These are phyloP conservation scores for Saussurea involucrata DNA, from an alignment of 129 eudicot genomes.

Conservation along the genomic window DNA sequence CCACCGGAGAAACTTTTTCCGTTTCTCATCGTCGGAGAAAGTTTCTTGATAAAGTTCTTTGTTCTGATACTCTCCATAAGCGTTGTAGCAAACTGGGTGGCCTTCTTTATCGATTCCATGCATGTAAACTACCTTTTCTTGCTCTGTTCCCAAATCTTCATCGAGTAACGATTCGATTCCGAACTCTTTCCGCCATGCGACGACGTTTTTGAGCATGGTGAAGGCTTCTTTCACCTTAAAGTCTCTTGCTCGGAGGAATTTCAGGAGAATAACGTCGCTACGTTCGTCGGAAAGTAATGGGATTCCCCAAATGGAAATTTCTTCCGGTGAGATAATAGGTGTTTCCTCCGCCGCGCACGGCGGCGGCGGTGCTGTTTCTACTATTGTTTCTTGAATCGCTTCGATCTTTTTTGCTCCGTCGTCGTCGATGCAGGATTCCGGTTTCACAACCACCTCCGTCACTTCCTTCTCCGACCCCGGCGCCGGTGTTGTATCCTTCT, in stretches of 20 bases:
- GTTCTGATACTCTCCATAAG: slow-evolving; percentile 63
- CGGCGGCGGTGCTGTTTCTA: slow-evolving; percentile 19
- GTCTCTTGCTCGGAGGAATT: slow-evolving; percentile 75
- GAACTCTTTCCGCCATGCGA: slow-evolving; percentile 69
- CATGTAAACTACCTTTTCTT: slow-evolving; percentile 63
- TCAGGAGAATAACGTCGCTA: slow-evolving; percentile 60
- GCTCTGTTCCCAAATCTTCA: slow-evolving; percentile 46
- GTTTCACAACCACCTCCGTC: slow-evolving; percentile 28
- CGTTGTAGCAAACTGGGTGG: slow-evolving; percentile 80
- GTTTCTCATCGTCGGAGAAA: slow-evolving; percentile 58
- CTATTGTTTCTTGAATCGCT: slow-evolving; percentile 69
- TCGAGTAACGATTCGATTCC: slow-evolving; percentile 56
- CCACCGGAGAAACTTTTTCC: slow-evolving; percentile 58
- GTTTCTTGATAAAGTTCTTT: slow-evolving; percentile 61
- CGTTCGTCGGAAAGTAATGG: slow-evolving; percentile 68
- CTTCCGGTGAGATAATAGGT: slow-evolving; percentile 44
- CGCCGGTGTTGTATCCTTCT: neutral
- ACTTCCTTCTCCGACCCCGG: slow-evolving; percentile 23
- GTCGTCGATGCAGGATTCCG: slow-evolving; percentile 35
- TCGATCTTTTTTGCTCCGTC: slow-evolving; percentile 54
- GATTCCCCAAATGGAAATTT: slow-evolving; percentile 72
- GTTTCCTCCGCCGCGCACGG: slow-evolving; percentile 29
- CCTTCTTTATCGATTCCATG: slow-evolving; percentile 81
- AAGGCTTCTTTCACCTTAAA: slow-evolving; percentile 72
- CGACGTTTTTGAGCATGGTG: slow-evolving; percentile 61